Percentiles rank a stretch among this genome's conserved stretches.
phyloP scores from a whole-genome alignment of 768 basidiomycete species.

The Lactarius quietus region DNA sequence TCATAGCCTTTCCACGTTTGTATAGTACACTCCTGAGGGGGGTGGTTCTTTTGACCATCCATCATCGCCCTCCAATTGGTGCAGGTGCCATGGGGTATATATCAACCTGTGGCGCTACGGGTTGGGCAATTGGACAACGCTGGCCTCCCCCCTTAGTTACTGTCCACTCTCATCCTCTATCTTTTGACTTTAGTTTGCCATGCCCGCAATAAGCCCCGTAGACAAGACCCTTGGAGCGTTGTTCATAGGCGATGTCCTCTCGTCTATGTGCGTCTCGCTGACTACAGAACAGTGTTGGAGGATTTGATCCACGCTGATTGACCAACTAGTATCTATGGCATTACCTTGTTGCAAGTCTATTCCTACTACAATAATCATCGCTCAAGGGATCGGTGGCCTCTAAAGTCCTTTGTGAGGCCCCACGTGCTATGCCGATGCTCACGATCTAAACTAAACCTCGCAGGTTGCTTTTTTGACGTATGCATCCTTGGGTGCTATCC shows the following conservation, averaged over 20 bases:
- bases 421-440: neutral
- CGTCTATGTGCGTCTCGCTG: neutral
- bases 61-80: too few relatives aligned
- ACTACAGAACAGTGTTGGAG: neutral
- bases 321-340: neutral
- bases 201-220: neutral
- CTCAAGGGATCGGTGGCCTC: neutral
- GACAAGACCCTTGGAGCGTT: neutral
- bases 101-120: too few relatives aligned
- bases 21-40: too few relatives aligned
- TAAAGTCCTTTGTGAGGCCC: neutral
- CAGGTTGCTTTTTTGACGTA: neutral
- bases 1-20: too few relatives aligned
- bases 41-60: too few relatives aligned
- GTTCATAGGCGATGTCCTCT: neutral
- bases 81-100: too few relatives aligned
- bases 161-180: neutral
- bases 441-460: neutral
- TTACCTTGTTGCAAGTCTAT: neutral
- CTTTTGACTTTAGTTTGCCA: neutral
- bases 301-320: neutral
- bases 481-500: neutral
- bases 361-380: neutral
- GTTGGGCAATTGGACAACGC: too few relatives aligned
- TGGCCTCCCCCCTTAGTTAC: neutral